Percentiles rank a stretch among this genome's conserved stretches.
These are phyloP conservation scores for Rhypophila decipiens DNA, from an alignment of 495 filamentous ascomycete genomes.

Conservation along the genomic window DNA sequence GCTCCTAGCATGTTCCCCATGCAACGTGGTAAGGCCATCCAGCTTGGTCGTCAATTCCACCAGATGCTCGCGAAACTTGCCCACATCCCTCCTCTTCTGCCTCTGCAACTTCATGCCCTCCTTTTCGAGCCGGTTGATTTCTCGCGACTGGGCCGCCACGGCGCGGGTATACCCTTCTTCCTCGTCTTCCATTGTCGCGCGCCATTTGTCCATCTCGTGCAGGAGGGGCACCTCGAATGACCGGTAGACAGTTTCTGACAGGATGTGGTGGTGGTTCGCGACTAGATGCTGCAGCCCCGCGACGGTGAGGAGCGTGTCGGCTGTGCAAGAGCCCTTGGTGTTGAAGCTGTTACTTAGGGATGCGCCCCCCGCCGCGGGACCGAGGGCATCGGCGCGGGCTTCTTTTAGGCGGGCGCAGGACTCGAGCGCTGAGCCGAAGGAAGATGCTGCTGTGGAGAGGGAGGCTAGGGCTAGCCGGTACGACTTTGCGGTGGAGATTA, in stretches of 20 bases:
- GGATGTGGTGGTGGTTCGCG: constrained; percentile 59
- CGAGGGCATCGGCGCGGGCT: constrained; percentile 45
- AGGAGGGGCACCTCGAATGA: constrained; percentile 58
- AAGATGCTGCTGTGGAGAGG: constrained; percentile 50
- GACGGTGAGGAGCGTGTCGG: constrained; percentile 50
- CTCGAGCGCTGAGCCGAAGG: constrained; percentile 57
- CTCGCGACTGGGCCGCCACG: constrained; percentile 40
- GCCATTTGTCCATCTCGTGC: constrained; percentile 58
- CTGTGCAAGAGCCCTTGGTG: constrained; percentile 50
- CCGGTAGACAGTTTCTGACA: constrained; percentile 57
- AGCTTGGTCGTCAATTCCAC: constrained; percentile 53
- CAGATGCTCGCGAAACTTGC: constrained; percentile 46
- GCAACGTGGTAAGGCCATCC: constrained; percentile 52
- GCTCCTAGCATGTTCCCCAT: constrained; percentile 50
- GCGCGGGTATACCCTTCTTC: constrained; percentile 51
- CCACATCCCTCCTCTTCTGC: constrained; percentile 48
- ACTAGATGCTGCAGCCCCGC: constrained; percentile 59
- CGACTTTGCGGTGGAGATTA: constrained; percentile 51
- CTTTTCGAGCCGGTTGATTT: constrained; percentile 54
- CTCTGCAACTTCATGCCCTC: constrained; percentile 53
- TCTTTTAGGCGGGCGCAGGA: constrained; percentile 58
- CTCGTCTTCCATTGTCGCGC: constrained; percentile 50
- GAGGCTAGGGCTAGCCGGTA: constrained; percentile 53
- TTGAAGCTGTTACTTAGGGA: constrained; percentile 42
- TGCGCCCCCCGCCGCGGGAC: constrained; percentile 18